Base-by-base conservation (phyloP, 129 eudicot genomes). In the Pulicaria dysenterica region DNA sequence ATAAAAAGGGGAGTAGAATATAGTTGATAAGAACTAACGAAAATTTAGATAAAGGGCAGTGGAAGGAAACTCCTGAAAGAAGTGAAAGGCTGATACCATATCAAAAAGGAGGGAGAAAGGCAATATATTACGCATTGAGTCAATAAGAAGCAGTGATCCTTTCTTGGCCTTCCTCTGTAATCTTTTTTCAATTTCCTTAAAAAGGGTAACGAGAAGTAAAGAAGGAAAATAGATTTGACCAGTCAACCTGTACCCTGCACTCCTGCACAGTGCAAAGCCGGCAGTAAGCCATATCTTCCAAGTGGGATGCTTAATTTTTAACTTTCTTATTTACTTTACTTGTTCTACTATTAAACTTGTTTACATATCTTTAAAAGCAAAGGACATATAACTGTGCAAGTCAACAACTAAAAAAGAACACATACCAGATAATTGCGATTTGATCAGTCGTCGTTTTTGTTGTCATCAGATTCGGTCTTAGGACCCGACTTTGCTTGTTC, bases 221-320 rank as follows among this genome's bases (percentile, higher is more conserved):
- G 78, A 54, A 78, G 76, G 73, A 73, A 81, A 76, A 67, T 9
- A 64, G 77, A 59, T 82, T 78, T 80, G 87, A 76, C 80, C 84
- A 47, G 82, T 73, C 89, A 83, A 87, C 96, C 91, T 87, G 90
- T 85, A 82, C 81, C 95, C 95, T 86, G 89, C 82, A 81, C 84
- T 75, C 95, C 97, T 91, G 97, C 96, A 91, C 92, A 88, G 95
- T 75, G 90, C 88, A 83, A 88, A 91, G 86, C 85, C 78, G 82
- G 87, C 85, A 79, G 90, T 88, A 88, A 91, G 96, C 85, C 88
- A 88, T 73, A 42, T 83, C 77, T 83, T 82, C 54, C 72, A 60
- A 58, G 71, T 50, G 50, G 49, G 80, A 58, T n/a, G 4, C 50
- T 70, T 49, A 37, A 31, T 31, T 17, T 62, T 54, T 45, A 13